Conservation (phyloP, 2,329 filamentous ascomycete genomes). For the Huntiella abstrusa region DNA sequence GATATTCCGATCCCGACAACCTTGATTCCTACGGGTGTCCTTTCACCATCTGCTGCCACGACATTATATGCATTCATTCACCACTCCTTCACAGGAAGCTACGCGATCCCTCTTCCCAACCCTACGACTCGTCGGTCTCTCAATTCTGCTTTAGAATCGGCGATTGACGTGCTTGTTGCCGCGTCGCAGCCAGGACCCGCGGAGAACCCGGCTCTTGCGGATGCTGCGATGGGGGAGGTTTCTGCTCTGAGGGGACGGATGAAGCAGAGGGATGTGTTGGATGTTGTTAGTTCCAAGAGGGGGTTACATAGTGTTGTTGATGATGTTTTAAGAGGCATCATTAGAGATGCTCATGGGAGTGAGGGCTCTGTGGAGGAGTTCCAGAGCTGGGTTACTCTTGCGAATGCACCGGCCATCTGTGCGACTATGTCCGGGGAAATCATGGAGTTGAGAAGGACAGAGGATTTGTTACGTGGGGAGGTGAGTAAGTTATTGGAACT, state of each 20-base stretch:
- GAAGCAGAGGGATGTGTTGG: conserved; percentile 8
- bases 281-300: conserved; percentile 5
- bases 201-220: conserved; percentile 5
- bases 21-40: conserved; percentile 4
- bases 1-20: not conserved
- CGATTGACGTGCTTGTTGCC: conserved; percentile 8
- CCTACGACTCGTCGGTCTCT: conserved; percentile 8
- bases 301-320: conserved; percentile 8
- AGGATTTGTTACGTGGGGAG: too few species aligned
- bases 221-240: not conserved
- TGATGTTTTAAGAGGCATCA: not conserved
- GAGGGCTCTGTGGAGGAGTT: not conserved
- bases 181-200: not conserved
- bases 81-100: conserved; percentile 7
- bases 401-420: conserved; percentile 8
- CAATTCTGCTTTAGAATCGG: conserved; percentile 8
- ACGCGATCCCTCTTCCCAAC: not conserved
- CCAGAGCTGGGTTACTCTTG: conserved; percentile 6
- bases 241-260: conserved; percentile 2
- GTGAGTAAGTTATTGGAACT: too few species aligned
- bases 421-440: not conserved
- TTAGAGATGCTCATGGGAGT: conserved; percentile 4
- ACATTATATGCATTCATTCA: conserved; percentile 10
- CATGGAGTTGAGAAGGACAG: too few species aligned
- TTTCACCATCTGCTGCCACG: conserved; percentile 5